phyloP scores from a whole-genome alignment of 2,329 filamentous ascomycete genomes.

The Diaporthe batatas region DNA sequence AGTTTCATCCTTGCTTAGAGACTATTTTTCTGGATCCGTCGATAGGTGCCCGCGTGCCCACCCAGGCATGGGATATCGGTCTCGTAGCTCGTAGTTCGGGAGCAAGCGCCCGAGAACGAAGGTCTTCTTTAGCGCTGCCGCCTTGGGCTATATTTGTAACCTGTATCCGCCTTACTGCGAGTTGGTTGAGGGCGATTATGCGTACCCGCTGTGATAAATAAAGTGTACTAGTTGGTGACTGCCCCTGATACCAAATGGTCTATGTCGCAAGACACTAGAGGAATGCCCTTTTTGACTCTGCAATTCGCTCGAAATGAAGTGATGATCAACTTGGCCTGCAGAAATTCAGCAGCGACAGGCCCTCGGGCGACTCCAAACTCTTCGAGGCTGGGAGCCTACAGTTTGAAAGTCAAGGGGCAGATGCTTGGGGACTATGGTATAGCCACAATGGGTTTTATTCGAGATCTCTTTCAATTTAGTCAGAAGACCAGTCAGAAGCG shows the following conservation, averaged over 20 bases:
- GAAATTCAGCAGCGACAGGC: background rate
- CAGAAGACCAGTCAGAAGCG: background rate
- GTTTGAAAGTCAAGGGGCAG: background rate
- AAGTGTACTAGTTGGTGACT: background rate
- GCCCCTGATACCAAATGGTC: background rate
- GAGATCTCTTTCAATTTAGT: background rate
- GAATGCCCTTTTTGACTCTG: background rate
- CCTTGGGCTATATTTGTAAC: background rate
- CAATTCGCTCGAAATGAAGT: background rate
- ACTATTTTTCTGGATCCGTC: background rate
- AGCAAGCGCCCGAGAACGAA: slow-evolving; percentile 1
- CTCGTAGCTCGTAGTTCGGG: background rate
- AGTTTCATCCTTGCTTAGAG: slow-evolving; percentile 3
- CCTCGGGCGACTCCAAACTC: background rate
- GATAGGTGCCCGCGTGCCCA: background rate
- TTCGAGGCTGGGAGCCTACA: background rate
- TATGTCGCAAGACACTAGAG: background rate
- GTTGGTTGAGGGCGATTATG: background rate
- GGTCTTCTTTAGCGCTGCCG: slow-evolving; percentile 9
- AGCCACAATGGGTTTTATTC: too few relatives aligned
- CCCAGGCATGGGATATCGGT: background rate
- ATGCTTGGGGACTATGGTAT: too few relatives aligned
- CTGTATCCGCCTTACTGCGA: slow-evolving; percentile 4
- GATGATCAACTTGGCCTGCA: background rate
- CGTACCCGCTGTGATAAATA: slow-evolving; percentile 5